Evolutionary conservation across 2,329 filamentous ascomycete genomes (phyloP).

Genomic region (Microcera coccophila): DNA sequence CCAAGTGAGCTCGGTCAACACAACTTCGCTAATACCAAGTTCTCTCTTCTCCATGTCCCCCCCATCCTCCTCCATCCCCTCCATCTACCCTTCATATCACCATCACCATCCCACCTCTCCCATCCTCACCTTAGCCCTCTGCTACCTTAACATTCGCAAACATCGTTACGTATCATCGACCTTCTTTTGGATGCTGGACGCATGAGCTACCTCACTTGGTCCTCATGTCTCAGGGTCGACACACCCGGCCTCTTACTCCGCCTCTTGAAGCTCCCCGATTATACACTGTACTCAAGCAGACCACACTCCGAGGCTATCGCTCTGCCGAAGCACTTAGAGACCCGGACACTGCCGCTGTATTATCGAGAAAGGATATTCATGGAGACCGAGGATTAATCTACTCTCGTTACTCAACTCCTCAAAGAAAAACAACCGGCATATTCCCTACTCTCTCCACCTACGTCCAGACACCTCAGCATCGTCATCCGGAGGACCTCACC

Average conservation of each 20-base stretch:
- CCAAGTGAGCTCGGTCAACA: too few relatives aligned
- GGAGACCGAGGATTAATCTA: neutral
- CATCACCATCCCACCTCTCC: neutral
- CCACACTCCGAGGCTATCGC: neutral
- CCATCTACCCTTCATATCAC: neutral
- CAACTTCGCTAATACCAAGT: too few relatives aligned
- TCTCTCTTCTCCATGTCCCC: neutral
- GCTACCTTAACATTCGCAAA: neutral
- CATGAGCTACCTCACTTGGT: neutral
- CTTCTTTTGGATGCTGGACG: slow-evolving; percentile 1
- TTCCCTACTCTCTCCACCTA: slow-evolving; percentile 22
- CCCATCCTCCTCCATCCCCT: neutral
- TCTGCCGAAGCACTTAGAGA: neutral
- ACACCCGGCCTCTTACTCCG: slow-evolving; percentile 4
- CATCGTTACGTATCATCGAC: slow-evolving; percentile 3
- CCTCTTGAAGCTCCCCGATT: slow-evolving; percentile 3
- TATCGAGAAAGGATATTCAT: neutral
- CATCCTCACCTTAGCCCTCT: neutral
- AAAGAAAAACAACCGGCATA: slow-evolving; percentile 12
- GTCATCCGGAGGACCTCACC: slow-evolving; percentile 13
- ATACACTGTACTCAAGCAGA: neutral
- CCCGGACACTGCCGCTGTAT: neutral
- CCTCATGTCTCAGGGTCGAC: slow-evolving; percentile 12
- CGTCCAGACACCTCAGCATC: slow-evolving; percentile 17
- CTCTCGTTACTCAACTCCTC: neutral